Base-by-base conservation (phyloP, 1,139 yeast genomes). In the Candida sanyaensis region DNA sequence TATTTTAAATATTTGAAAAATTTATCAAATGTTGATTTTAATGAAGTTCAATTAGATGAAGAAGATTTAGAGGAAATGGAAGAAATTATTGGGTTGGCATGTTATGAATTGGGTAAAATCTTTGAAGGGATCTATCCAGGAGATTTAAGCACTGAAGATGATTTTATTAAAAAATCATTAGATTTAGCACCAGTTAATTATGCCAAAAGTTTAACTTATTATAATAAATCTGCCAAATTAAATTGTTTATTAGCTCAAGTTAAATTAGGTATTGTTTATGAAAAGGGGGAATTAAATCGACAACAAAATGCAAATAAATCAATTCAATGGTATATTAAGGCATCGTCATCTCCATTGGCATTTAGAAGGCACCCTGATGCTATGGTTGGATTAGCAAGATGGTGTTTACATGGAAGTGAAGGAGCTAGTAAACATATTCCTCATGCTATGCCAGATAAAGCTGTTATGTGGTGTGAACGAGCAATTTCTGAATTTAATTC, bases 291-390 rank as follows among this genome's bases (percentile, higher is more conserved):
- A 48, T 73, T 86, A 50, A 83, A 86, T 34, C 77, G 92, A 49
- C 73, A 75, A 5, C 72, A 79, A 21, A 89, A 88, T 60, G 81
- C 96, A 12, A 77, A 77, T 56, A 84, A 86, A 59, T 86, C 96
- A 5, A 82, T 93, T 49, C 93, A 91, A 43, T 93, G 98, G 97
- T 93, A 89, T 67, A 76, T 86, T 49, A 81, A 84, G 56, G 93
- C 96, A 1, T 91, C 96, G 0, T 77, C 69, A 12, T 71, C 77
- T n/a, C 75, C 77, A 12, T 60, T 74, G 37, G 63, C 68, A 26
- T 72, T 78, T 54, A 77, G 76, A 47, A 88, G 92, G 41, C 93
- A 90, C 60, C 84, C 95, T 0, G 89, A 89, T 59, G 93, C 96
- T 6, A 92, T 92, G 77, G 73, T 92, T 60, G 96, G 97, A 0